These are phyloP conservation scores for Candida coquimbonensis DNA, from an alignment of 805 yeast genomes.

Conservation along the genomic window DNA sequence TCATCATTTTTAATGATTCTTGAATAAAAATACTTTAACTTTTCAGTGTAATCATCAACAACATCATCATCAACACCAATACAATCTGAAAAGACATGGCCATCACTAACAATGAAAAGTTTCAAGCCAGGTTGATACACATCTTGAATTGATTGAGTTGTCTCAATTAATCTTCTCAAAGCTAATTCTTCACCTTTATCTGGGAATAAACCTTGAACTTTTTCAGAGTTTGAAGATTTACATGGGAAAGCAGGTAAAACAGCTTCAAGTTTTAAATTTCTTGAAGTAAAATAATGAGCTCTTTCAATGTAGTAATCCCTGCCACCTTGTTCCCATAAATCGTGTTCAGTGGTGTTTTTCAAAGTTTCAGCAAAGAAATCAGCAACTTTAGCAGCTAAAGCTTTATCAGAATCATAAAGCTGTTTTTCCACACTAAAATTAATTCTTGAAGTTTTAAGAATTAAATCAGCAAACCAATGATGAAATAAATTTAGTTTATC, in stretches of 20 bases:
- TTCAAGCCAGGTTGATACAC: constrained; percentile 51
- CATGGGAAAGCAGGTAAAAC: constrained; percentile 63
- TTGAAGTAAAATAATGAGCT: constrained; percentile 41
- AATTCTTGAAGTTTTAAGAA: constrained; percentile 30
- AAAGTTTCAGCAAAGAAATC: constrained; percentile 38
- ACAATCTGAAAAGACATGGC: constrained; percentile 61
- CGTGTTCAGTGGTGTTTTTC: constrained; percentile 39
- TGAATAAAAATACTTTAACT: constrained; percentile 37
- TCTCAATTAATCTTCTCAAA: constrained; percentile 29
- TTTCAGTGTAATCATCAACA: constrained; percentile 41
- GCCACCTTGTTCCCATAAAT: constrained; percentile 45
- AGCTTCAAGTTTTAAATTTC: constrained; percentile 42
- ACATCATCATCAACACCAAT: constrained; percentile 52
- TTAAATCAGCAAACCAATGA: constrained; percentile 32
- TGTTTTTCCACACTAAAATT: constrained; percentile 16
- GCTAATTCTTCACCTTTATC: constrained; percentile 48
- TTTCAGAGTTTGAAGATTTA: constrained; percentile 49
- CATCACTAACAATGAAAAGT: constrained; percentile 53
- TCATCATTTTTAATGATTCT: constrained; percentile 24
- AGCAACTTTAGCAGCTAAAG: constrained; percentile 28
- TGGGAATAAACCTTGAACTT: constrained; percentile 42
- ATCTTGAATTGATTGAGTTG: constrained; percentile 25
- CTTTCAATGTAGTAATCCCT: constrained; percentile 34
- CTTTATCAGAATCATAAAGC: constrained; percentile 5
- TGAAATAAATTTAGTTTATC: constrained; percentile 18